Base-by-base conservation (phyloP, 371 early-diverging fungal species). In the Mortierella sp. region DNA sequence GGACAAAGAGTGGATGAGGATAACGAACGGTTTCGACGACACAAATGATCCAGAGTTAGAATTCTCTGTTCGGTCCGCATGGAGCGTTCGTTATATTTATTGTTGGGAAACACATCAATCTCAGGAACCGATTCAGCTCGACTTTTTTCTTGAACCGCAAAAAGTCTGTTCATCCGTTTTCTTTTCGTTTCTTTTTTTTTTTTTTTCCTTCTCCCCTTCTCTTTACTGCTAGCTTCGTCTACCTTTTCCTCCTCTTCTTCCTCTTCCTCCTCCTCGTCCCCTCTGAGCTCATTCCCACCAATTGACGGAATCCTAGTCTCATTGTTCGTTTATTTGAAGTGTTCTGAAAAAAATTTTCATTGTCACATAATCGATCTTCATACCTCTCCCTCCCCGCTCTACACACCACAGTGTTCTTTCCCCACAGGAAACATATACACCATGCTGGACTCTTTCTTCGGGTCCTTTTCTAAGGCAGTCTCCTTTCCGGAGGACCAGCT, bases 401-500 rank as follows among this genome's bases (percentile, higher is more conserved):
- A 19, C 28, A 27, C n/a, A 26, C 27, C 4, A 41, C 30, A 11
- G 1, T 17, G 4, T 11, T 14, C 28, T 28, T 19, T 37, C 37
- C 34, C 11, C 39, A 42, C 28, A 62, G 17, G 24, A 56, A 19
- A 34, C n/a, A n/a, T n/a, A 23, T 27, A 17, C 11, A 42, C 28
- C 28, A 79, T 79, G 79, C 32, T 79, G 43, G 53, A 78, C 52
- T 71, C 70, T 9, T 68, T 63, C 71, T 75, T 79, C 32, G 56
- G 64, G 23, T 32, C 75, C 49, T 23, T 78, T 19, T 78, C 78
- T 7, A 62, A 57, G 56, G 70, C 80, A 23, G 71, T 46, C n/a
- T 64, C 68, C 39, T 76, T 80, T 52, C 72, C 82, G 7, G 58
- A 44, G n/a, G 83, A 82, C 42, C 79, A 82, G 50, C 60, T 84